Evolutionary conservation across 768 basidiomycete species (phyloP).

Genomic region (Russula abietina): DNA sequence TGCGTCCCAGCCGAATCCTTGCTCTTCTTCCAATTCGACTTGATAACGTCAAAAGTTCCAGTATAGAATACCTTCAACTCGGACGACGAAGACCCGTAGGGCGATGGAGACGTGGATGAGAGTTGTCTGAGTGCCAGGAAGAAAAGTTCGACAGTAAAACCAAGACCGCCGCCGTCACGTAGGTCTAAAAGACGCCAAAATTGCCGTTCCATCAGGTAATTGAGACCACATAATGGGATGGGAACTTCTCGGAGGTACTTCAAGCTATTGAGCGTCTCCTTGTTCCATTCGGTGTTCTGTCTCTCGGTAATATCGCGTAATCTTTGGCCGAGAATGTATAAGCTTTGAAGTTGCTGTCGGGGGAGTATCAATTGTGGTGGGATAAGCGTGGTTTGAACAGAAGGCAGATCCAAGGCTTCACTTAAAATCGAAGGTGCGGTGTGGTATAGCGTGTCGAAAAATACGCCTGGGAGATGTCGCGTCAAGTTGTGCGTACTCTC

Average conservation of each 20-base stretch:
- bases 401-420: neutral
- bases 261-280: neutral
- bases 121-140: constrained; percentile 9
- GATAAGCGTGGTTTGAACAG: neutral
- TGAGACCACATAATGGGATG: neutral
- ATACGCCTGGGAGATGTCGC: constrained; percentile 9
- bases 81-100: neutral
- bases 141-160: constrained; percentile 4
- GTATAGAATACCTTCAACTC: neutral
- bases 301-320: neutral
- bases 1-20: neutral
- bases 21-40: neutral
- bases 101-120: neutral
- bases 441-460: neutral
- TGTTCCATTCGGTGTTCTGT: neutral
- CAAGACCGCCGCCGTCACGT: neutral
- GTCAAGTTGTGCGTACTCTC: neutral
- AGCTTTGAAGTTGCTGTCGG: neutral
- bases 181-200: constrained; percentile 10
- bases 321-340: neutral
- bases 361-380: neutral
- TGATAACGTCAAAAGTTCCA: constrained; percentile 1
- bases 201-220: constrained; percentile 5
- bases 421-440: neutral
- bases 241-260: neutral